phyloP scores from a whole-genome alignment of 352 stramenopile species.

The Phytophthora europaea region DNA sequence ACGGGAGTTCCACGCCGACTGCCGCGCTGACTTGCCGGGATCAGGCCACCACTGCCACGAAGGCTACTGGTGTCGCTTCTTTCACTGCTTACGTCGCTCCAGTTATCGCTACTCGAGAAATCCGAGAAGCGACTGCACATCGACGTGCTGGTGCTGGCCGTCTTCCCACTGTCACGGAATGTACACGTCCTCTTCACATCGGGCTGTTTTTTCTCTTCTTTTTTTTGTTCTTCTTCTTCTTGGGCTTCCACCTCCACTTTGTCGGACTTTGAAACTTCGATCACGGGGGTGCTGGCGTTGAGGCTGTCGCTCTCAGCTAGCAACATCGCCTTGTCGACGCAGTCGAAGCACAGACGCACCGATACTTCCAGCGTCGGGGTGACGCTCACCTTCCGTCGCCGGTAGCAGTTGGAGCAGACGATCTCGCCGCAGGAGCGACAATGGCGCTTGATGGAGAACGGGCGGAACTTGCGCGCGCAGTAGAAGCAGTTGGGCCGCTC shows the following conservation, averaged over 20 bases:
- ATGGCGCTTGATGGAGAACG: slow-evolving; percentile 83
- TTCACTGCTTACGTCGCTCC: slow-evolving; percentile 46
- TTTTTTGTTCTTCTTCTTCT: not conserved
- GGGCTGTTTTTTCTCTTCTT: slow-evolving; percentile 16
- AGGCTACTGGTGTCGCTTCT: slow-evolving; percentile 45
- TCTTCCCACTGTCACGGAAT: slow-evolving; percentile 47
- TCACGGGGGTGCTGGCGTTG: slow-evolving; percentile 12
- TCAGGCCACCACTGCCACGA: slow-evolving; percentile 28
- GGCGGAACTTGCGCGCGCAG: slow-evolving; percentile 80
- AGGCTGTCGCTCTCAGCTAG: slow-evolving; percentile 27
- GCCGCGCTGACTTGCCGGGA: slow-evolving; percentile 18
- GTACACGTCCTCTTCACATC: slow-evolving; percentile 27
- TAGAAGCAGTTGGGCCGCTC: slow-evolving; percentile 80
- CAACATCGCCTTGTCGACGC: slow-evolving; percentile 77
- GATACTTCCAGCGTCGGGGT: slow-evolving; percentile 43
- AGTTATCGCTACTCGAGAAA: slow-evolving; percentile 47
- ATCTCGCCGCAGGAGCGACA: slow-evolving; percentile 86
- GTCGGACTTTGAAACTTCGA: slow-evolving; percentile 11
- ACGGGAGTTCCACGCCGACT: slow-evolving; percentile 13
- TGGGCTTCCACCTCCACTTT: slow-evolving; percentile 17
- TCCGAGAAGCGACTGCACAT: slow-evolving; percentile 54
- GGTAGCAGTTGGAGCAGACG: slow-evolving; percentile 81
- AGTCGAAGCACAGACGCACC: slow-evolving; percentile 81
- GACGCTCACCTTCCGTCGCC: slow-evolving; percentile 62
- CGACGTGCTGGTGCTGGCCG: slow-evolving; percentile 44